Base-by-base conservation (phyloP, 2,329 filamentous ascomycete species). In the Ophiostoma tasmaniense region DNA sequence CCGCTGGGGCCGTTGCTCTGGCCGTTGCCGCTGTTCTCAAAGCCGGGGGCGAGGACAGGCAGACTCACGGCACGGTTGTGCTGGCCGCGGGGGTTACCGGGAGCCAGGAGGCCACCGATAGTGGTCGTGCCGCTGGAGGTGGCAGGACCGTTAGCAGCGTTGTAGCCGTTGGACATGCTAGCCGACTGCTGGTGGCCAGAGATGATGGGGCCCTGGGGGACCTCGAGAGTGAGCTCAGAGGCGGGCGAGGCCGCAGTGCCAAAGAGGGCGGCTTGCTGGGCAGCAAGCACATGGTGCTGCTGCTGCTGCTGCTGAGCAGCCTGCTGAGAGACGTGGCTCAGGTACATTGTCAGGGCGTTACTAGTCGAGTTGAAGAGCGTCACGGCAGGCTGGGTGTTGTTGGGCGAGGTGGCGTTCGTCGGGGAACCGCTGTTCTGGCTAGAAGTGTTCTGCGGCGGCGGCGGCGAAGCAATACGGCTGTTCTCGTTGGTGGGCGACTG, bases 331-430 rank as follows among this genome's bases (percentile, higher is more conserved):
- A 94, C 87, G 76, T 96, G 92, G 79, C 89, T 94, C 70, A 97
- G 85, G 77, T 97, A 98, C 87, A 97, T 88, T 30, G 93, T 97
- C 77, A 98, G 79, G 0, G 94, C 94, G 78, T 97, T 97, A 82
- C 88, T 94, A 75, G 84, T 90, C 67, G 87, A 88, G 78, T 93
- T 95, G 78, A 97, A 87, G 70, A 96, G 86, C 87, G 89, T 73
- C 80, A 88, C 80, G 75, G 89, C 79, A 75, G 88, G 79, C n/a
- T 68, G 71, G 42, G 67, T 66, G 73, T 82, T 82, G 67, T 67
- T 67, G 5, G 72, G 70, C 50, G 72, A 70, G 1, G 67, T 67
- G n/a, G 76, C 80, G 72, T 83, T 82, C 52, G 81, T 88, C 71
- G 80, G 87, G 73, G 82, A 85, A 75, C 80, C 84, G 75, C 83